Evolutionary conservation across 2,329 filamentous ascomycete species (phyloP), one percentile per base, ranked within the genome.

Genomic region (Neurospora sp.): DNA sequence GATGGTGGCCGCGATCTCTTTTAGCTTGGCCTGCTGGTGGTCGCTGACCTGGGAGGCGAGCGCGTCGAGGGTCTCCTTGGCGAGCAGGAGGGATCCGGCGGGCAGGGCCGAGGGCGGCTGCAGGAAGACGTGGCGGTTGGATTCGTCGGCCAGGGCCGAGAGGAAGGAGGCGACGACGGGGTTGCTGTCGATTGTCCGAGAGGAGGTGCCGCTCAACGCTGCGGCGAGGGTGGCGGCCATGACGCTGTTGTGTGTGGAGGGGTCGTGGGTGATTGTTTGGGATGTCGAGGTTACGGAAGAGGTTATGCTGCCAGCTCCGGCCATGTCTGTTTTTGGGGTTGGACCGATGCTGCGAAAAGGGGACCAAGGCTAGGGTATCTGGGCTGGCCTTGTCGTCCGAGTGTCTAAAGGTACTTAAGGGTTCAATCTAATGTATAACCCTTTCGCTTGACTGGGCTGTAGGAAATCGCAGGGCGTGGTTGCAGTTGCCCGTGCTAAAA

Each of bases 41-140:
- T 93, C 87, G 74, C 89, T 89, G 39, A 97, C 84, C 69, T 89
- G 89, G 1, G 85, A 84, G 1, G 94, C 93, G 73, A 97, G 88
- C 4, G 88, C 87, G 77, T 97, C 93, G 8, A 97, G 84, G 4
- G 90, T 92, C 52, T 87, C 84, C 81, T 97, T 97, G n/a, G 92
- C 90, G 68, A 93, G 87, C 70, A 88, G 86, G 28, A 96, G 83
- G 19, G 92, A 90, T 3, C 90, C 88, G 39, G 86, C 85, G 23
- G 93, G 88, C 39, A 97, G 84, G 28, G 87, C 81, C 8, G 85
- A 76, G 2, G 87, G 84, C 4, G 95, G 93, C 73, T 91, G 89
- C n/a, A 97, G 84, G 77, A 97, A 97, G 36, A 81, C 79, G 77
- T 94, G 90, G 13, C 92, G 90, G 71, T 88, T 87, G 70, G 84